phyloP scores from a whole-genome alignment of 2,329 filamentous ascomycete species.

The Xylaria sp. region DNA sequence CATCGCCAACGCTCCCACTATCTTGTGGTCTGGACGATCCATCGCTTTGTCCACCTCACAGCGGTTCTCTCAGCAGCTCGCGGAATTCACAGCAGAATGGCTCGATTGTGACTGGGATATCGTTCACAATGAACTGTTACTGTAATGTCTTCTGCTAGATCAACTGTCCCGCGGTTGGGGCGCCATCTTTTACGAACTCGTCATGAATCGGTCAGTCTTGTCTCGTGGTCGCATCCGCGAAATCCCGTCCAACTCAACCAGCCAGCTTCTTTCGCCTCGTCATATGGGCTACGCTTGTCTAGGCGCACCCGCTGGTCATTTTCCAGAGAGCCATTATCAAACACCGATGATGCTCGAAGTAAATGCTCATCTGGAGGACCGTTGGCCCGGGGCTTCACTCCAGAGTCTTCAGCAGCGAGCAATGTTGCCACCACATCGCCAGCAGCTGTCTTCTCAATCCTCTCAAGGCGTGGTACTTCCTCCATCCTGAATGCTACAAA shows the following conservation, averaged over 20 bases:
- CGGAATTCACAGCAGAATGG: conserved; percentile 7
- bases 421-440: conserved; percentile 38
- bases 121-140: conserved; percentile 28
- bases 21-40: neutral
- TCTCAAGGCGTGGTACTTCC: conserved; percentile 24
- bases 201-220: conserved; percentile 27
- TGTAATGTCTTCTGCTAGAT: conserved; percentile 33
- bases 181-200: conserved; percentile 30
- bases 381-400: conserved; percentile 44
- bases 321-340: conserved; percentile 29
- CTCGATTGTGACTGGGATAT: conserved; percentile 10
- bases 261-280: conserved; percentile 22
- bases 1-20: neutral
- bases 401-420: conserved; percentile 36
- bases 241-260: conserved; percentile 21
- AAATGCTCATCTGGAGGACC: conserved; percentile 52
- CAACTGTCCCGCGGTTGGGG: conserved; percentile 29
- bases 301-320: conserved; percentile 27
- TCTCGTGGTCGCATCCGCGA: conserved; percentile 22
- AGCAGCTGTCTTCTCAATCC: conserved; percentile 35
- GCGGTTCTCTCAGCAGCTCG: conserved; percentile 4
- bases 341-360: conserved; percentile 39
- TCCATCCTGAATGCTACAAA: conserved; percentile 33
- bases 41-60: conserved; percentile 6
- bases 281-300: conserved; percentile 22